Conservation (phyloP, 306 rosid genomes). For the Luffa aegyptiaca region DNA sequence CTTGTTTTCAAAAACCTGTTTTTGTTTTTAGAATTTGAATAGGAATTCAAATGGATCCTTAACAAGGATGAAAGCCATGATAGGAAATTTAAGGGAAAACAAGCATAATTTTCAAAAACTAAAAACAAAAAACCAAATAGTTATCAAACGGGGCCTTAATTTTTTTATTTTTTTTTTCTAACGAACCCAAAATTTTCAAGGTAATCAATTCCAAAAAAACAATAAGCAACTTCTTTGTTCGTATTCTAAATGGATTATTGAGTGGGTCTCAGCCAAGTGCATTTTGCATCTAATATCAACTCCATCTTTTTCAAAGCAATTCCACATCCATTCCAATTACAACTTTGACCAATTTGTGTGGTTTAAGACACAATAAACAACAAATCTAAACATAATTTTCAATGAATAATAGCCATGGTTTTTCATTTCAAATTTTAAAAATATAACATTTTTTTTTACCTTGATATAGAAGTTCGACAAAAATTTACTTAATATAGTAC, state of each 20-base stretch:
- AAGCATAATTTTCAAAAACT: no score
- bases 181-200: background rate
- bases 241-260: background rate
- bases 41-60: no score
- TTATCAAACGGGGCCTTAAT: no score
- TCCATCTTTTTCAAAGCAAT: background rate
- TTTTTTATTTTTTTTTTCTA: no score
- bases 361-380: background rate
- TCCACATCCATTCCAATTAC: background rate
- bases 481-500: no score
- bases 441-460: no score
- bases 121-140: no score
- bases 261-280: background rate
- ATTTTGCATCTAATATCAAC: background rate
- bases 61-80: no score
- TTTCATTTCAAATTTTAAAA: background rate
- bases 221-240: background rate
- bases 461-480: no score
- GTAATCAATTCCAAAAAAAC: background rate
- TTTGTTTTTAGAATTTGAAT: no score
- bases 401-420: background rate
- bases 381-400: background rate
- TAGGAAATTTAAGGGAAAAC: no score
- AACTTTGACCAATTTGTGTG: background rate
- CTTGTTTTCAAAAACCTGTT: no score